Base-by-base conservation (phyloP, 2,329 filamentous ascomycete genomes). In the Allantophomopsis cytisporea region DNA sequence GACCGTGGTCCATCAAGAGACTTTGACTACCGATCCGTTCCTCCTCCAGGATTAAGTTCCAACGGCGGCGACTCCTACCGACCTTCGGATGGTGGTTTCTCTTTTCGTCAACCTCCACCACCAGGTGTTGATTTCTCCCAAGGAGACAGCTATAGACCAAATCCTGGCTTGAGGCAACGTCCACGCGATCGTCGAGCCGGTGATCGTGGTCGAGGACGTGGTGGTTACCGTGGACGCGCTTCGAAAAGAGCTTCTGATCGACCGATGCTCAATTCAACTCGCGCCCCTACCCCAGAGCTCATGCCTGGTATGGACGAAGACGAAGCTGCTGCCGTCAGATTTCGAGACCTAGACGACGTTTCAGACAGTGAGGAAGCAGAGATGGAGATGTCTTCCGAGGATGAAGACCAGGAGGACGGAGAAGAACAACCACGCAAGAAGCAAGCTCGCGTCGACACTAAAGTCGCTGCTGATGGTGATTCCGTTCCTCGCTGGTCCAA, bases 401-500 rank as follows among this genome's bases (percentile, higher is more conserved):
- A 36, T 3, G 54, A 56, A 2, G 56, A 54, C 41, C 59, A 58
- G 42, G 43, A 40, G 50, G 44, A 39, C 56, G 51, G 48, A 12
- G 37, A 41, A 13, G 45, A 59, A 35, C 55, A 65, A 40, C 65
- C 65, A 11, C 59, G 57, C 3, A 54, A 51, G 37, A 71, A 71
- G 50, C 64, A 66, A 10, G 54, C 54, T 2, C 62, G 65, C 8
- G 56, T 51, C 8, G 48, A 48, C 2, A 45, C 55, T 4, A 45
- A 51, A 13, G 56, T 56, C 7, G 54, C 61, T n/a, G 64, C 61
- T n/a, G 64, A 60, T 44, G 54, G 66, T 40, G 61, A 64, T 12
- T 48, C 51, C 39, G 60, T 56, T 5, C 86, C 87, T 3, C 87
- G 83, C 57, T 96, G 89, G 89, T 94, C 87, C 4, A 96, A 96